Conservation (phyloP, 306 rosid genomes). For the Sphenostylis stenocarpa region DNA sequence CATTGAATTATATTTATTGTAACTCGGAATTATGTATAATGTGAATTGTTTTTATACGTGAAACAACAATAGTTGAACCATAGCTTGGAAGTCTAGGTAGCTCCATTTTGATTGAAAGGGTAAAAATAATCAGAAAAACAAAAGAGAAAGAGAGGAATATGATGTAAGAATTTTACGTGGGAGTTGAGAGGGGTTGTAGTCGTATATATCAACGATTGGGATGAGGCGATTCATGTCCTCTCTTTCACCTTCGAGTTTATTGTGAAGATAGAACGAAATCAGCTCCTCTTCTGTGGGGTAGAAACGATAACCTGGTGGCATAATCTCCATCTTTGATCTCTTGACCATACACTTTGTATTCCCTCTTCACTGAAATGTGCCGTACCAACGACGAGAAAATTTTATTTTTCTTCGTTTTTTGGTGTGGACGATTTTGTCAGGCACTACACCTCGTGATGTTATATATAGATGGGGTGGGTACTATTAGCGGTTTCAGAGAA, state of each 20-base stretch:
- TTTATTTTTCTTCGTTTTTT: background rate
- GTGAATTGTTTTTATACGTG: background rate
- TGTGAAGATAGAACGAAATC: conserved; percentile 59
- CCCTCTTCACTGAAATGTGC: background rate
- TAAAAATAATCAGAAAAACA: background rate
- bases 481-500: conserved; percentile 26
- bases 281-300: conserved; percentile 90
- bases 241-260: conserved; percentile 59
- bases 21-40: no score
- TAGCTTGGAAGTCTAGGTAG: background rate
- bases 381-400: background rate
- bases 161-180: conserved; percentile 54
- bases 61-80: background rate
- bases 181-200: conserved; percentile 66
- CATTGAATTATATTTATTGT: background rate
- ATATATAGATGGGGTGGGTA: background rate
- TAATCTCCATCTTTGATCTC: conserved; percentile 43
- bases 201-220: conserved; percentile 67
- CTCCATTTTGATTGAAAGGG: background rate
- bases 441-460: background rate
- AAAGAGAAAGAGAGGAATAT: background rate
- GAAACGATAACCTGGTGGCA: conserved; percentile 81
- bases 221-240: conserved; percentile 55
- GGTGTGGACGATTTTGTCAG: background rate
- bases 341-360: background rate